A percentile compares a stretch with the other conserved stretches of the same genome.
phyloP scores from a whole-genome alignment of 352 stramenopile species.

The Globisporangium emineosum region DNA sequence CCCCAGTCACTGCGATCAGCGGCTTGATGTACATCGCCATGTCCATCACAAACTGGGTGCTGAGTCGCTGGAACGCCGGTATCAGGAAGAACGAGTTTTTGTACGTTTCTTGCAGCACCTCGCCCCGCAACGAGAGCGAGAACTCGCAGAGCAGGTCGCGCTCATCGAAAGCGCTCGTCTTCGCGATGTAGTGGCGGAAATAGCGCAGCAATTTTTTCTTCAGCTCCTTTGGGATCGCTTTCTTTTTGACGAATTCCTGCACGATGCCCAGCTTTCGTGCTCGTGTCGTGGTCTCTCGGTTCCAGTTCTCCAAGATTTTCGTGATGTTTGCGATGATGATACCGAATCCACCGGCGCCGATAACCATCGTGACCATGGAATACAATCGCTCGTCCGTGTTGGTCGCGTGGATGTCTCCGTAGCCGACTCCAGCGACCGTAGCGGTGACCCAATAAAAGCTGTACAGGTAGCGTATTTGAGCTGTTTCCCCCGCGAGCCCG shows the following conservation, averaged over 20 bases:
- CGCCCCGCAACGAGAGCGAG: constrained; percentile 65
- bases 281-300: constrained; percentile 52
- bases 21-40: constrained; percentile 87
- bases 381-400: constrained; percentile 72
- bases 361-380: constrained; percentile 64
- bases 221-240: constrained; percentile 46
- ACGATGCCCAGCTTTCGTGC: constrained; percentile 61
- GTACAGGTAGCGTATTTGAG: constrained; percentile 62
- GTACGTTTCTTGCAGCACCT: constrained; percentile 77
- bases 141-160: constrained; percentile 73
- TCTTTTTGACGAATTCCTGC: constrained; percentile 62
- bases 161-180: constrained; percentile 75
- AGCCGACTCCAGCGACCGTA: constrained; percentile 78
- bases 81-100: constrained; percentile 74
- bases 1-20: constrained; percentile 61
- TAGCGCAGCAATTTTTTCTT: constrained; percentile 60
- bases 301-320: constrained; percentile 80
- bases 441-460: constrained; percentile 85
- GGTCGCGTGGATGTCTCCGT: constrained; percentile 73
- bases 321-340: constrained; percentile 85
- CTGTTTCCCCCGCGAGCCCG: constrained; percentile 23
- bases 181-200: constrained; percentile 79
- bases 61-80: constrained; percentile 62
- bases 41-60: constrained; percentile 77
- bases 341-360: constrained; percentile 74